A percentile compares a stretch with the other conserved stretches of the same genome.
Conservation (phyloP, 2,329 filamentous ascomycete species). For the Bipolaris oryzae region DNA sequence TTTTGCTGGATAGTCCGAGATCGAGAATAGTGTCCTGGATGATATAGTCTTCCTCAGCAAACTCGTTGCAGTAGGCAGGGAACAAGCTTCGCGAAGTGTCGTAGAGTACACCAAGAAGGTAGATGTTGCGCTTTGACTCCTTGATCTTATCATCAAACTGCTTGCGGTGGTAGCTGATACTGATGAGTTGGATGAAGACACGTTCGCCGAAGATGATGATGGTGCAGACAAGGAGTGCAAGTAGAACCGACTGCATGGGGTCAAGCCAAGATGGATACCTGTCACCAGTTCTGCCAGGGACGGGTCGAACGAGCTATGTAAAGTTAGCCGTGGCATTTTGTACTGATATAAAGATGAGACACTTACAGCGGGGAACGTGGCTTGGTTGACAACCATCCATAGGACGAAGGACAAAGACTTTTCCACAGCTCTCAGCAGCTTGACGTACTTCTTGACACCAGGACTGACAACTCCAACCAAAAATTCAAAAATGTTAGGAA, state of each 20-base stretch:
- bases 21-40: slow-evolving; percentile 75
- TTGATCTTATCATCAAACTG: slow-evolving; percentile 84
- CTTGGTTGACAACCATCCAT: slow-evolving; percentile 65
- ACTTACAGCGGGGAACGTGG: slow-evolving; percentile 60
- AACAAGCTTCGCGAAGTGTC: slow-evolving; percentile 89
- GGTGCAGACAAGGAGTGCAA: slow-evolving; percentile 69
- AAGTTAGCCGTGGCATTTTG: background rate
- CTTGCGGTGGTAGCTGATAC: slow-evolving; percentile 82
- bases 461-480: slow-evolving; percentile 68
- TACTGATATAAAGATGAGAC: too few relatives aligned
- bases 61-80: slow-evolving; percentile 89
- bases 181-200: slow-evolving; percentile 79
- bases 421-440: slow-evolving; percentile 63
- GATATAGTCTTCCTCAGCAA: slow-evolving; percentile 86
- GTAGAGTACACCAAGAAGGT: slow-evolving; percentile 82
- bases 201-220: slow-evolving; percentile 78
- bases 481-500: slow-evolving; percentile 66
- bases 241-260: slow-evolving; percentile 68
- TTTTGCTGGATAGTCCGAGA: slow-evolving; percentile 66
- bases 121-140: slow-evolving; percentile 85
- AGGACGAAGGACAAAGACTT: slow-evolving; percentile 66
- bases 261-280: slow-evolving; percentile 54
- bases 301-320: slow-evolving; percentile 16
- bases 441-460: slow-evolving; percentile 67
- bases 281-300: slow-evolving; percentile 15